A percentile compares a stretch with the other conserved stretches of the same genome.
Conservation (phyloP, 2,329 filamentous ascomycete genomes). For the Colletotrichum costaricense region DNA sequence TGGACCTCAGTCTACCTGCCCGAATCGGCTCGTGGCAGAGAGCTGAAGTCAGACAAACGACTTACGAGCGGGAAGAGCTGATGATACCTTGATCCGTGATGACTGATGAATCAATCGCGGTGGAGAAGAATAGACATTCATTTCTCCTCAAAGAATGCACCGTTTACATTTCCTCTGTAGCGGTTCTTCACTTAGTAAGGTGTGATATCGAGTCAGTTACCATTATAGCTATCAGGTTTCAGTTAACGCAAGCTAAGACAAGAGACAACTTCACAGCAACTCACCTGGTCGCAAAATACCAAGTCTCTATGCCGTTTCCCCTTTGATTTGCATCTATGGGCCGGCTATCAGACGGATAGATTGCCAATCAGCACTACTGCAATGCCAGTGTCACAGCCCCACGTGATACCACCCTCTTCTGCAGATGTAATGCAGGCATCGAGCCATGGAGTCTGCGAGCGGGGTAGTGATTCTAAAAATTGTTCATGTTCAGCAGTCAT, state of each 20-base stretch:
- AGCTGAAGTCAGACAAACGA: not conserved
- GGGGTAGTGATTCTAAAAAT: not conserved
- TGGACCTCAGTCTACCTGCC: not conserved
- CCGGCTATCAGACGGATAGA: not conserved
- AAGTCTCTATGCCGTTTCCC: not conserved
- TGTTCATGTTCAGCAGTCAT: not conserved
- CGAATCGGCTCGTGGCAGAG: not conserved
- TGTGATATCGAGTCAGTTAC: too few relatives aligned
- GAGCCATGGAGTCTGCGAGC: not conserved
- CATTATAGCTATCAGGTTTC: not conserved
- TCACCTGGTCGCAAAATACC: not conserved
- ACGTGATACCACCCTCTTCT: not conserved
- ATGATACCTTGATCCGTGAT: not conserved
- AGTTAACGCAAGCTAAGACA: not conserved
- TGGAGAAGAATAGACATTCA: too few relatives aligned
- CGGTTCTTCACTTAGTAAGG: too few relatives aligned
- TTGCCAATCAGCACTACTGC: not conserved
- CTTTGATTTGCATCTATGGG: not conserved
- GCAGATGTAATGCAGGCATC: not conserved
- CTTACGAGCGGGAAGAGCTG: not conserved
- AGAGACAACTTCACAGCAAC: not conserved
- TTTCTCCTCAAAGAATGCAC: too few relatives aligned
- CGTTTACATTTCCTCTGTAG: too few relatives aligned
- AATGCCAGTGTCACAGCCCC: not conserved
- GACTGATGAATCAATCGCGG: not conserved